Evolutionary conservation across 371 early-diverging fungal species (phyloP).

Genomic region (Syncephalastrum monosporum): DNA sequence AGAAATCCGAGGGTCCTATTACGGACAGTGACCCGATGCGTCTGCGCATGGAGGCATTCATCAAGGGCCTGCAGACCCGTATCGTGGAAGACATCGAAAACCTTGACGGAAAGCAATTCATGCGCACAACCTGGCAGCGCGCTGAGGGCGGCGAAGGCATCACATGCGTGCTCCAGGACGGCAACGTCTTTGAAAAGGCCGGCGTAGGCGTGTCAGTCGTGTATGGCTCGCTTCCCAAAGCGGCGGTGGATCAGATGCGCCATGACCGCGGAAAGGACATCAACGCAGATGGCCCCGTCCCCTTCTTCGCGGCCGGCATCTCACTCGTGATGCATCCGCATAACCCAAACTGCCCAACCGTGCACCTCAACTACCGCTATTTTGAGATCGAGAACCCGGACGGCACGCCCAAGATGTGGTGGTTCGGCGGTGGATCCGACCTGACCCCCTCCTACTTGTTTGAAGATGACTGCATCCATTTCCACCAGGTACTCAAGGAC

Average conservation of each 20-base stretch:
- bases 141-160: constrained; percentile 87
- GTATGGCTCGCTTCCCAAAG: constrained; percentile 70
- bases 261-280: constrained; percentile 62
- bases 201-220: constrained; percentile 88
- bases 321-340: constrained; percentile 92
- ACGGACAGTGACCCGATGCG: constrained; percentile 65
- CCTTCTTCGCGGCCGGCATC: constrained; percentile 90
- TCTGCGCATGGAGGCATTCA: constrained; percentile 78
- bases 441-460: constrained; percentile 80
- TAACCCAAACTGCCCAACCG: constrained; percentile 95
- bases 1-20: constrained; percentile 29
- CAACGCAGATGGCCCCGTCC: constrained; percentile 47
- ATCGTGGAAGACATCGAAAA: constrained; percentile 59
- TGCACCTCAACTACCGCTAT: constrained; percentile 96
- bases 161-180: constrained; percentile 90
- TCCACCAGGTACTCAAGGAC: constrained; percentile 75
- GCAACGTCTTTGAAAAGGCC: constrained; percentile 93
- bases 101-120: constrained; percentile 71
- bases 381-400: constrained; percentile 82
- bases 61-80: constrained; percentile 74
- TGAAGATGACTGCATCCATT: constrained; percentile 78
- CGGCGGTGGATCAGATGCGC: constrained; percentile 81
- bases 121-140: constrained; percentile 78
- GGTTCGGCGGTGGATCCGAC: constrained; percentile 91
- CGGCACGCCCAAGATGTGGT: constrained; percentile 66